These are phyloP conservation scores for Cercospora sp. DNA, from an alignment of 2,329 filamentous ascomycete genomes.

Conservation along the genomic window DNA sequence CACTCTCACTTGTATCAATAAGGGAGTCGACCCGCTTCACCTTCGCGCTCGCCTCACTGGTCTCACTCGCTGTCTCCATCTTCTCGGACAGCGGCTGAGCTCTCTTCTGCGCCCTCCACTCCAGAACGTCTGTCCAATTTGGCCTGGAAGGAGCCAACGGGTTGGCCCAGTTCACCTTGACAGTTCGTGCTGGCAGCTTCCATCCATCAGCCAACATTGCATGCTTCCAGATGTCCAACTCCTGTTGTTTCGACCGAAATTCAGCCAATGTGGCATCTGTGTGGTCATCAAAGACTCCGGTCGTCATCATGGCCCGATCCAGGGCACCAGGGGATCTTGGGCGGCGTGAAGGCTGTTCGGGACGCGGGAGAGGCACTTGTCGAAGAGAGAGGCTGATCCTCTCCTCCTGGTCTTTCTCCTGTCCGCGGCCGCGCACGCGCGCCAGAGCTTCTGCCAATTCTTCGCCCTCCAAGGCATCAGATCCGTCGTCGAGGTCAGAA, in stretches of 20 bases:
- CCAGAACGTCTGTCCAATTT: background rate
- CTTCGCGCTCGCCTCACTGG: background rate
- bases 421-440: background rate
- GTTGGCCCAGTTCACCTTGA: background rate
- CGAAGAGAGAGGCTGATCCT: background rate
- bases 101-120: background rate
- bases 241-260: background rate
- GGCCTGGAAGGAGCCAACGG: background rate
- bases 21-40: background rate
- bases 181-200: background rate
- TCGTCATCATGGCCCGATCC: background rate
- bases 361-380: background rate
- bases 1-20: background rate
- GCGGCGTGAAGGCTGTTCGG: background rate
- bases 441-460: background rate
- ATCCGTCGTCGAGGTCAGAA: background rate
- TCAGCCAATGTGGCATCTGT: background rate
- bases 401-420: background rate
- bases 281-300: conserved; percentile 1
- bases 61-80: background rate
- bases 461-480: background rate
- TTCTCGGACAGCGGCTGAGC: background rate
- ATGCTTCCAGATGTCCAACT: background rate
- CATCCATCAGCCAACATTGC: background rate
- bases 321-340: background rate